A percentile compares a stretch with the other conserved stretches of the same genome.
phyloP scores from a whole-genome alignment of 164 flowering plant genomes.

The Warburgia ugandensis region DNA sequence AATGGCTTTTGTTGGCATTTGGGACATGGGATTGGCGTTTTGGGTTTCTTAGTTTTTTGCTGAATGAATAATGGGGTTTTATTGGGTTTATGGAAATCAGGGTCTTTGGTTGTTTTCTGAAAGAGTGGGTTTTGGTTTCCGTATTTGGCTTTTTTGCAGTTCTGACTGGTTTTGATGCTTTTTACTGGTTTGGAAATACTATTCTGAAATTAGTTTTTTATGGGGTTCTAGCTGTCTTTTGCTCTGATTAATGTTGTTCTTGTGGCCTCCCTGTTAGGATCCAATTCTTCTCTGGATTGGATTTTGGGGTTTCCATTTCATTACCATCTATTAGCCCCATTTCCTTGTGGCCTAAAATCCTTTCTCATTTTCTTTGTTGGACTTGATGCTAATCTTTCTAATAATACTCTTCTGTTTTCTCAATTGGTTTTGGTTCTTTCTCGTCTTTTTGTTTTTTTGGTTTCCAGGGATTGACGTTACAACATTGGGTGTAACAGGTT shows the following conservation, averaged over 20 bases:
- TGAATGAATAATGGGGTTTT: not conserved
- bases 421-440: no score
- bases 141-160: not conserved
- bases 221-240: no score
- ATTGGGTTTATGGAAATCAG: not conserved
- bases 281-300: not conserved
- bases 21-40: not conserved
- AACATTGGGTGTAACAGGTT: conserved; percentile 40
- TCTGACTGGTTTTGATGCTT: not conserved
- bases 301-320: not conserved
- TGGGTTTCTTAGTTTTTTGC: not conserved
- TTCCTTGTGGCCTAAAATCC: no score
- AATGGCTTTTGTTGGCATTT: not conserved
- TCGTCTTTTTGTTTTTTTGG: conserved; percentile 1
- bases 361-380: not conserved
- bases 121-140: conserved; percentile 1
- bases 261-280: no score
- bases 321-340: no score
- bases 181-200: not conserved
- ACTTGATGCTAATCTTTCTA: conserved; percentile 1
- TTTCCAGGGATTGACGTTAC: conserved; percentile 6
- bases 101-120: not conserved
- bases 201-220: no score
- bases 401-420: no score
- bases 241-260: not conserved